Conservation (phyloP, 345 rosid genomes). For the Rhodomyrtus tomentosa region DNA sequence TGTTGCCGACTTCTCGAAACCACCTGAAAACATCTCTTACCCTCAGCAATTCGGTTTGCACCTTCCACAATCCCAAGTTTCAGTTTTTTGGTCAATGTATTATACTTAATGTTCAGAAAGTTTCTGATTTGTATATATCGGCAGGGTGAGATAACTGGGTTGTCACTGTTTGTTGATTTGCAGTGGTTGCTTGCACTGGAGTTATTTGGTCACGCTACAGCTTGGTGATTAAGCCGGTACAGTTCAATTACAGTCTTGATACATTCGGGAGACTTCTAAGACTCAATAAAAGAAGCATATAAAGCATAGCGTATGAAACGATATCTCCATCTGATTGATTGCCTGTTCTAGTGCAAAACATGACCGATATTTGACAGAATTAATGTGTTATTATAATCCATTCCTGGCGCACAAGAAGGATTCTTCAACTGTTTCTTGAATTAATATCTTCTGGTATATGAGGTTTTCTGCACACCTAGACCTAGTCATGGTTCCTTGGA, state of each 20-base stretch:
- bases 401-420: neutral
- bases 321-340: neutral
- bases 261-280: neutral
- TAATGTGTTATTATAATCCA: neutral
- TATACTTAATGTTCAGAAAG: neutral
- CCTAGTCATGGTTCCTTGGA: neutral
- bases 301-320: neutral
- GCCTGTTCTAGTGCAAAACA: neutral
- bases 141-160: conserved; percentile 4
- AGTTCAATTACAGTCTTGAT: neutral
- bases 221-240: conserved; percentile 68
- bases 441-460: neutral
- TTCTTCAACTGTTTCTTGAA: neutral
- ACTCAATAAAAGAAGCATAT: neutral
- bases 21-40: conserved; percentile 66
- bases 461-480: neutral
- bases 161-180: conserved; percentile 1
- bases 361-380: neutral
- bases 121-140: neutral
- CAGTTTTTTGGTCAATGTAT: neutral
- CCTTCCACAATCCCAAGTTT: neutral
- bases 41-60: conserved; percentile 65
- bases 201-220: conserved; percentile 74
- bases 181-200: conserved; percentile 71
- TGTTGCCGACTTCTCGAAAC: conserved; percentile 66